Evolutionary conservation across 352 stramenopile species (phyloP).

Genomic region (Blastocystis sp.): DNA sequence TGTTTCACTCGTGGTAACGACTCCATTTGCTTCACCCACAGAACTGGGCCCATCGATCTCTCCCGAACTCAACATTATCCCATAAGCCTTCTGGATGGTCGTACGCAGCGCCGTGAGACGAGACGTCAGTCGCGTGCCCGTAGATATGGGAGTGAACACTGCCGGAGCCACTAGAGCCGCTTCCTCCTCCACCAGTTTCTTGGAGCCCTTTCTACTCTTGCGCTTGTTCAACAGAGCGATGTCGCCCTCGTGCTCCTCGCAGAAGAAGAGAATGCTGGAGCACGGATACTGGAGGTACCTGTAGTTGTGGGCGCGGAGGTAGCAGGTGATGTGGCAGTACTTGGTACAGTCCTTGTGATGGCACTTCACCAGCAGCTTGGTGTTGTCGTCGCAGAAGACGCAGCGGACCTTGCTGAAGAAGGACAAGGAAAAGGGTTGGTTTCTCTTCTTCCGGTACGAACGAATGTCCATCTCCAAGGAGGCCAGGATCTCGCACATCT

Average conservation of each 20-base stretch:
- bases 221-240: neutral
- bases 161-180: no score
- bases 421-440: no score
- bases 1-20: no score
- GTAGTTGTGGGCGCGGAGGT: neutral
- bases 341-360: neutral
- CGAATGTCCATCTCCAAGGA: no score
- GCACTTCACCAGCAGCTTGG: slow-evolving; percentile 20
- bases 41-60: no score
- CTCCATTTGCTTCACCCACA: no score
- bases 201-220: neutral
- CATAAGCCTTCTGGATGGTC: neutral
- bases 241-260: neutral
- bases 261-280: no score
- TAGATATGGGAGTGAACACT: no score
- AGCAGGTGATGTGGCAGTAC: slow-evolving; percentile 14
- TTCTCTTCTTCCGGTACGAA: no score
- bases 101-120: neutral
- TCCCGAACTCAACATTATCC: neutral
- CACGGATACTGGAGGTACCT: no score
- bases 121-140: neutral
- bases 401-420: no score
- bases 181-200: neutral
- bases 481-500: no score
- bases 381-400: neutral